Base-by-base conservation (phyloP, 2,329 filamentous ascomycete genomes). In the Cladobotryum mycophilum region DNA sequence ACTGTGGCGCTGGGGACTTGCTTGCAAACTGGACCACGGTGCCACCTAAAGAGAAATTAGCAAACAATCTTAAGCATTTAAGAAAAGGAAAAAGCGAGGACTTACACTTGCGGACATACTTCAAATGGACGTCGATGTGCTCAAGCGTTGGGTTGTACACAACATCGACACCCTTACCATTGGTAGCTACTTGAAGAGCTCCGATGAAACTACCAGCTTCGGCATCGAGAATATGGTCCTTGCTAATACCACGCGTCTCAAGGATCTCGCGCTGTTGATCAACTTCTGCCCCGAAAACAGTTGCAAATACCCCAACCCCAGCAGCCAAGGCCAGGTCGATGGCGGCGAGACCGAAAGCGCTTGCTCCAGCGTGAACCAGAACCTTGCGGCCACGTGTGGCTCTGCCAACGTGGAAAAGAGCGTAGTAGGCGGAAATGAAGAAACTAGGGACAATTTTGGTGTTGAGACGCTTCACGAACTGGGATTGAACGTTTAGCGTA, bases 61-160 rank as follows among this genome's bases (percentile, higher is more conserved):
- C 25, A 30, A 14, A 8, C 3, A 45, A 12, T 12, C 11, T 15
- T 8, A 22, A 15, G 48, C 18, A 48, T 15, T 9, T n/a, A 25
- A 9, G 6, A 3, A 8, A 18, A 12, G 13, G 13, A 35, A 14
- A 7, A 15, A 20, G 25, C 11, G 9, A 9, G 35, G 13, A 61
- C 67, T 60, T 62, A 68, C 71, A 64, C 20, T 55, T 60, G 35
- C 65, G 62, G 20, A 73, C 63, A 40, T 69, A 73, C 37, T 62
- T 57, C 13, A 64, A 56, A 49, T 63, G 67, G 3, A 59, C 51
- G 3, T 67, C 62, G 4, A 66, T 47, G 35, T 67, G 56, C 8
- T 64, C 58, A 44, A 68, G 67, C 0, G 74, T 71, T 0, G 75
- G 65, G 54, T 76, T 75, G 47, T 76, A 75, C 2, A 78, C 62